phyloP scores from a whole-genome alignment of 2,329 filamentous ascomycete genomes.

The Rachicladosporium sp. region DNA sequence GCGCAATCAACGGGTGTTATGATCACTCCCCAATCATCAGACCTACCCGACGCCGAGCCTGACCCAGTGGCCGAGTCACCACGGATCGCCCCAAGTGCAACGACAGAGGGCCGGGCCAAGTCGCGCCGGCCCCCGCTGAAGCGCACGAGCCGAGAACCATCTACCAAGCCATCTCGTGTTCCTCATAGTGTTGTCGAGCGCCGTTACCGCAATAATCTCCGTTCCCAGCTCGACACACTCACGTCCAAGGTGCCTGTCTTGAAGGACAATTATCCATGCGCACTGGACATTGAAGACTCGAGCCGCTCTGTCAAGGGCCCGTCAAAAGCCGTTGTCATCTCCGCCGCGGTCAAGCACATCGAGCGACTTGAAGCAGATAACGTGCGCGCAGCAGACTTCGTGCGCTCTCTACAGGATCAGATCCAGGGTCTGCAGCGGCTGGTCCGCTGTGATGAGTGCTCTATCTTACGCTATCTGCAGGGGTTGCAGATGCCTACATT shows the following conservation, averaged over 20 bases:
- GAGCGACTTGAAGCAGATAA: conserved; percentile 34
- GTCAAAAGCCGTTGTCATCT: conserved; percentile 35
- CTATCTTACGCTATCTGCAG: conserved; percentile 12
- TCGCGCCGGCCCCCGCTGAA: no score
- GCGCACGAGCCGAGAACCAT: no score
- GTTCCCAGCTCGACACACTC: conserved; percentile 33
- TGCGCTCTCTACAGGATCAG: conserved; percentile 25
- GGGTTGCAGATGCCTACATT: no score
- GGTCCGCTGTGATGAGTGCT: conserved; percentile 35
- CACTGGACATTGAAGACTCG: conserved; percentile 30
- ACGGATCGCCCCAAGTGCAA: no score
- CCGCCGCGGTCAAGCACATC: conserved; percentile 34
- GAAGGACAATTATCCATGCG: conserved; percentile 13
- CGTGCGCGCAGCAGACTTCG: conserved; percentile 27
- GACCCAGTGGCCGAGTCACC: no score
- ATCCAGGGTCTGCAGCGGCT: conserved; percentile 32
- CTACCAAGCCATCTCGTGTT: conserved; percentile 5
- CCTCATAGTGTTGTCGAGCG: conserved; percentile 35
- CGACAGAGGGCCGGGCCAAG: no score
- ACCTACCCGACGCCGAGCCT: no score
- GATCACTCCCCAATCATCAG: no score
- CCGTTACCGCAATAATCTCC: conserved; percentile 35
- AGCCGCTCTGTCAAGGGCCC: conserved; percentile 6
- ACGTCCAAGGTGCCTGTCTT: conserved; percentile 7
- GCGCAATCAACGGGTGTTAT: no score